These are phyloP conservation scores for Petunia hybrid DNA, from an alignment of 305 asterid species.

Conservation along the genomic window DNA sequence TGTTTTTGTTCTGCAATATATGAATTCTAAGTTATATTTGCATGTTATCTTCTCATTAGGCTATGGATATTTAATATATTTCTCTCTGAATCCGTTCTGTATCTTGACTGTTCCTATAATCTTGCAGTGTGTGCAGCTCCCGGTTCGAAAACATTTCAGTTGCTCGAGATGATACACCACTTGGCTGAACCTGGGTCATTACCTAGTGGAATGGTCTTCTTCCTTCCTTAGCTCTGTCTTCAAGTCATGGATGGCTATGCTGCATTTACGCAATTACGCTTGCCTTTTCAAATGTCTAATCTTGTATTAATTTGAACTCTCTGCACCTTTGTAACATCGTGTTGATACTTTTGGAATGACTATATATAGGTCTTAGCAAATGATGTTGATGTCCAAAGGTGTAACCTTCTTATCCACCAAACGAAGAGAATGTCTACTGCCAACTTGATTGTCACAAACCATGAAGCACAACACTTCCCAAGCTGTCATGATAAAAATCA, in stretches of 20 bases:
- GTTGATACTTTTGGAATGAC: slow-evolving; percentile 13
- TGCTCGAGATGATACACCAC: slow-evolving; percentile 94
- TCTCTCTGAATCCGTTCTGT: neutral
- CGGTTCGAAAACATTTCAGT: slow-evolving; percentile 98
- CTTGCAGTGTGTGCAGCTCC: slow-evolving; percentile 99
- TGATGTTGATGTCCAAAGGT: slow-evolving; percentile 95
- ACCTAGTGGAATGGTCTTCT: slow-evolving; percentile 85
- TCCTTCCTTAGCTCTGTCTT: slow-evolving; percentile 30
- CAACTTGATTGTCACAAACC: slow-evolving; percentile 95
- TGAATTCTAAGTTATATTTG: neutral
- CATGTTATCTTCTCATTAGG: neutral
- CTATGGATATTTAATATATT: neutral
- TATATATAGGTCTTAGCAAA: slow-evolving; percentile 80
- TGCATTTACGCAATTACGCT: slow-evolving; percentile 25
- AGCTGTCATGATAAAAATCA: slow-evolving; percentile 68
- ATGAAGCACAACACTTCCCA: slow-evolving; percentile 97
- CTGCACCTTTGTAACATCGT: neutral
- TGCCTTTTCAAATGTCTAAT: slow-evolving; percentile 16
- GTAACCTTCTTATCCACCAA: slow-evolving; percentile 99
- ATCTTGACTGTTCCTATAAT: slow-evolving; percentile 41
- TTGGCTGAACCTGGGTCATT: slow-evolving; percentile 71
- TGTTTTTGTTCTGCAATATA: slow-evolving; percentile 25
- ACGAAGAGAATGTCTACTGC: slow-evolving; percentile 99
- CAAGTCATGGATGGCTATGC: slow-evolving; percentile 2
- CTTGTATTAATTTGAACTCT: neutral